Conservation (phyloP, 305 asterid genomes). For the Solanum hybrid region DNA sequence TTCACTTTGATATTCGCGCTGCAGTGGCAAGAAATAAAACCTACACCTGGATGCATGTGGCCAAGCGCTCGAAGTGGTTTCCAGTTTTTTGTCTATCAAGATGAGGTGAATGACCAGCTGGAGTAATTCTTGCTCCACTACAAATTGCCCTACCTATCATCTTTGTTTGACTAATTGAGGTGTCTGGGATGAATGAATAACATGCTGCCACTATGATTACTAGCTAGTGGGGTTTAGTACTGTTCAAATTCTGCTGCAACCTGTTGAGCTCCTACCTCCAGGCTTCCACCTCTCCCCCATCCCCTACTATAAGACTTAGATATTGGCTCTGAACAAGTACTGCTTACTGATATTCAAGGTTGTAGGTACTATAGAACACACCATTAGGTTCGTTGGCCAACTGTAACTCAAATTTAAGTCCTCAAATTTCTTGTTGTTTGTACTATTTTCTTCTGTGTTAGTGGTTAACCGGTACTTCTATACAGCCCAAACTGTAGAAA, state of each 20-base stretch:
- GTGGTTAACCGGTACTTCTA: neutral
- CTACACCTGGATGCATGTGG: conserved; percentile 88
- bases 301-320: neutral
- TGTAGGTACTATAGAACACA: neutral
- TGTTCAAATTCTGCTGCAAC: neutral
- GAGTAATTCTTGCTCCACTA: neutral
- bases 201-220: neutral
- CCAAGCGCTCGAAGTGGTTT: conserved; percentile 98
- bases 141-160: neutral
- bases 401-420: neutral
- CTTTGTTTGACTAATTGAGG: neutral
- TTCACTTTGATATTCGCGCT: conserved; percentile 13
- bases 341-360: neutral
- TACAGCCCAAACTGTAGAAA: neutral
- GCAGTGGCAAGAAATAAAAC: conserved; percentile 98
- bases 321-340: neutral
- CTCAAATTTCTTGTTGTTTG: neutral
- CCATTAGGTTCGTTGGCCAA: neutral
- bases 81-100: conserved; percentile 81
- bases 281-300: neutral
- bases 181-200: neutral
- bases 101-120: conserved; percentile 43
- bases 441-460: neutral
- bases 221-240: neutral
- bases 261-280: neutral